A percentile compares a stretch with the other conserved stretches of the same genome.
Conservation (phyloP, 768 basidiomycete species). For the Roridomyces roridus region DNA sequence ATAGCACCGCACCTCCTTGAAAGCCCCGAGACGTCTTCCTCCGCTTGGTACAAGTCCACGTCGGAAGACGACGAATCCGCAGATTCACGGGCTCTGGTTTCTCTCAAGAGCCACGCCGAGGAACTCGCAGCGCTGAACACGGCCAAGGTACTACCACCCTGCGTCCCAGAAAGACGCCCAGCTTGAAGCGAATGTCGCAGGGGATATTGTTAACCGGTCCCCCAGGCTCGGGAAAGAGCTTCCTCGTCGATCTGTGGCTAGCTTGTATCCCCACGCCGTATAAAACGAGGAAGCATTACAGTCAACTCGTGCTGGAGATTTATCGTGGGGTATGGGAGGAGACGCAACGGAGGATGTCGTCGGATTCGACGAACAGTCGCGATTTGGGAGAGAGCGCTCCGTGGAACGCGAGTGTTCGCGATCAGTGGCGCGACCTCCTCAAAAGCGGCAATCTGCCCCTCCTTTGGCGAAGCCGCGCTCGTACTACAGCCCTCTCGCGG, state of each 20-base stretch:
- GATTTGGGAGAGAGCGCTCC: constrained; percentile 24
- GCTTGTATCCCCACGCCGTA: constrained; percentile 55
- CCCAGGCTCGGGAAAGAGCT: constrained; percentile 60
- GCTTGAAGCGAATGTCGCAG: constrained; percentile 30
- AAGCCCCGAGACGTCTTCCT: constrained; percentile 32
- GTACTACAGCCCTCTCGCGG: constrained; percentile 2
- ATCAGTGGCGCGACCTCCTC: constrained; percentile 35
- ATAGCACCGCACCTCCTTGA: constrained; percentile 33
- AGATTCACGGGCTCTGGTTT: constrained; percentile 38
- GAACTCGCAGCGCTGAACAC: constrained; percentile 56
- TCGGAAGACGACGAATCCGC: too few species aligned
- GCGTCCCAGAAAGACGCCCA: neutral
- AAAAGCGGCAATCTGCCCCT: constrained; percentile 37
- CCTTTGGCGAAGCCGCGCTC: constrained; percentile 32
- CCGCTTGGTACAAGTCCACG: constrained; percentile 37
- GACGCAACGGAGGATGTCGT: constrained; percentile 48
- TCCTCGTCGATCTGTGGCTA: constrained; percentile 63
- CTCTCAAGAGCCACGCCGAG: constrained; percentile 52
- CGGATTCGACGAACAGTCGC: neutral
- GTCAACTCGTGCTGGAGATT: constrained; percentile 58
- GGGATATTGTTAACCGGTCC: constrained; percentile 58
- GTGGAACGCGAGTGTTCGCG: constrained; percentile 32
- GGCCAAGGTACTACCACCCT: constrained; percentile 47
- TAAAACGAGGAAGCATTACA: constrained; percentile 65
- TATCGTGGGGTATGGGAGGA: constrained; percentile 62